Conservation (phyloP, 108 stramenopile species). For the Fragilariopsis cylindrus region DNA sequence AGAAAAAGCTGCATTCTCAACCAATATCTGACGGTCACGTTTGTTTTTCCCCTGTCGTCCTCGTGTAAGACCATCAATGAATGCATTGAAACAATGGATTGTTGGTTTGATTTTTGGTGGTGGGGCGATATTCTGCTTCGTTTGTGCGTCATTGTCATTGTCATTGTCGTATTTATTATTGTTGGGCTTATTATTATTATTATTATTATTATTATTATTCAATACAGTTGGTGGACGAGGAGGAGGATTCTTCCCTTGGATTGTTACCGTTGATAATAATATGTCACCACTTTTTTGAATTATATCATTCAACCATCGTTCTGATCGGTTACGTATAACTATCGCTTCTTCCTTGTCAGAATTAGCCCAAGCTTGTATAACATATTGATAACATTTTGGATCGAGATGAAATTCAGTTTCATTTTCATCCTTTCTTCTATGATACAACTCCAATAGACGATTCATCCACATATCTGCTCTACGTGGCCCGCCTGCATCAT, state of each 20-base stretch:
- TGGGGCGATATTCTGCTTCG: neutral
- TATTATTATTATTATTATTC: too few species aligned
- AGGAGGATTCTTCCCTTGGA: neutral
- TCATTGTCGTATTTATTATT: neutral
- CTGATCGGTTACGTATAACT: slow-evolving; percentile 57
- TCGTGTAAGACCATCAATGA: slow-evolving; percentile 64
- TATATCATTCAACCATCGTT: slow-evolving; percentile 69
- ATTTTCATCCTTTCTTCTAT: neutral
- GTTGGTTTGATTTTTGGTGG: slow-evolving; percentile 35
- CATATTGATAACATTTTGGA: slow-evolving; percentile 69
- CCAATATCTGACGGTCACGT: slow-evolving; percentile 24
- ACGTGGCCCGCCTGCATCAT: slow-evolving; percentile 52
- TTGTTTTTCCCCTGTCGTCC: slow-evolving; percentile 50
- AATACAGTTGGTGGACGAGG: too few species aligned
- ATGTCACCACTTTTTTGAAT: slow-evolving; percentile 15
- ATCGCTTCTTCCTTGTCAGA: slow-evolving; percentile 44
- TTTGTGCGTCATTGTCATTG: neutral
- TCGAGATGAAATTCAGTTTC: slow-evolving; percentile 30
- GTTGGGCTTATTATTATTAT: too few species aligned
- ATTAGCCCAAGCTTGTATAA: slow-evolving; percentile 75
- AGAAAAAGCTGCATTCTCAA: slow-evolving; percentile 47
- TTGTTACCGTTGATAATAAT: slow-evolving; percentile 10
- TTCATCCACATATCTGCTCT: slow-evolving; percentile 61
- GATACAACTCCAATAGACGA: slow-evolving; percentile 6
- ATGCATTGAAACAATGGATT: slow-evolving; percentile 69